phyloP scores from a whole-genome alignment of 1,139 yeast genomes.

The Barnettozyma hawaiiensis region DNA sequence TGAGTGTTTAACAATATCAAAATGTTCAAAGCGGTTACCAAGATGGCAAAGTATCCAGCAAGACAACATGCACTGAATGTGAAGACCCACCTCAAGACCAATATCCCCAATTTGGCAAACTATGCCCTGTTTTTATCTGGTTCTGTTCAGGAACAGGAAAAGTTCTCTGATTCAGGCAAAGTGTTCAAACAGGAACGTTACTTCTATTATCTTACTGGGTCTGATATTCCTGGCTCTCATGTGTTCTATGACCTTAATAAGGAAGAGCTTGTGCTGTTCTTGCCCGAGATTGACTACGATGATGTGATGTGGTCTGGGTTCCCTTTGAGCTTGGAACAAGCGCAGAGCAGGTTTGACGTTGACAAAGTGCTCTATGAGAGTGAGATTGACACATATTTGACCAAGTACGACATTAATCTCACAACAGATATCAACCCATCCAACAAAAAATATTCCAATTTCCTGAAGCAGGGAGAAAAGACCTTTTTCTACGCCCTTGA shows the following conservation, averaged over 20 bases:
- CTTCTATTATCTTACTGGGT: slow-evolving; percentile 85
- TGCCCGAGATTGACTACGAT: slow-evolving; percentile 80
- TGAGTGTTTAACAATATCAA: not conserved
- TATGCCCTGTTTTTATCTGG: slow-evolving; percentile 60
- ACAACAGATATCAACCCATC: slow-evolving; percentile 35
- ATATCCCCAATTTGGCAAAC: slow-evolving; percentile 20
- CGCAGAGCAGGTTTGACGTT: slow-evolving; percentile 61
- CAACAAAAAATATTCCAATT: slow-evolving; percentile 28
- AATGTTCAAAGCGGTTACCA: slow-evolving; percentile 6
- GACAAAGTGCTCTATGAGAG: slow-evolving; percentile 67
- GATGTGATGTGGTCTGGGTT: slow-evolving; percentile 96
- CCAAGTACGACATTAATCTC: slow-evolving; percentile 26
- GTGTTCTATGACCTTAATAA: slow-evolving; percentile 50
- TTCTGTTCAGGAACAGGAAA: slow-evolving; percentile 52
- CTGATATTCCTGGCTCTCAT: slow-evolving; percentile 71
- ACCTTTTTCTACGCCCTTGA: slow-evolving; percentile 72
- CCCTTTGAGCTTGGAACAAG: slow-evolving; percentile 68
- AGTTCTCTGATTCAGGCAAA: slow-evolving; percentile 75
- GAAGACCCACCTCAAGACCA: slow-evolving; percentile 36
- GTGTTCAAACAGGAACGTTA: slow-evolving; percentile 87
- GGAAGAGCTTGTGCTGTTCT: slow-evolving; percentile 61
- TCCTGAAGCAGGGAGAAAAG: slow-evolving; percentile 38
- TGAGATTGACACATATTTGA: slow-evolving; percentile 37
- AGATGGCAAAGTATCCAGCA: slow-evolving; percentile 59
- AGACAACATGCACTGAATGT: slow-evolving; percentile 59